These are phyloP conservation scores for Aspergillus fijiensis DNA, from an alignment of 2,329 filamentous ascomycete species.

Conservation along the genomic window DNA sequence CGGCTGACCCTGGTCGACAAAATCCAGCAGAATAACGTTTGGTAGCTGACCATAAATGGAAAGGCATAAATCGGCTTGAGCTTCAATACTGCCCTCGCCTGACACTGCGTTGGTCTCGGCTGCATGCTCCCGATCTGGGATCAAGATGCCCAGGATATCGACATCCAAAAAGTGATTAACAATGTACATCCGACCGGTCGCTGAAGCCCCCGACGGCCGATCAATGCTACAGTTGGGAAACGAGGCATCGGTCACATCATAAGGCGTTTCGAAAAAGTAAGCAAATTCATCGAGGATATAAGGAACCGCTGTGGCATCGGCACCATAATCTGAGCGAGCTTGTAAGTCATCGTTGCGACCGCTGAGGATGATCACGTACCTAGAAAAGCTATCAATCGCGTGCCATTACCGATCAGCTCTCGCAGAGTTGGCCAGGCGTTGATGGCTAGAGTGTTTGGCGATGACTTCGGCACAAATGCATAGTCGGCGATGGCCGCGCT, in stretches of 20 bases:
- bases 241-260: conserved; percentile 40
- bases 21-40: conserved; percentile 48
- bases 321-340: conserved; percentile 37
- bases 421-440: conserved; percentile 45
- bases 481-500: conserved; percentile 34
- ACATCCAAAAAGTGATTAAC: conserved; percentile 52
- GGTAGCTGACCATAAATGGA: conserved; percentile 40
- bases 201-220: conserved; percentile 40
- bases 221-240: conserved; percentile 48
- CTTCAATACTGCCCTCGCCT: conserved; percentile 46
- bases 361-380: conserved; percentile 25
- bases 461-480: conserved; percentile 38
- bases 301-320: conserved; percentile 38
- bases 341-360: neutral
- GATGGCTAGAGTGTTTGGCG: conserved; percentile 31
- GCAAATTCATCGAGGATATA: conserved; percentile 47
- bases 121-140: conserved; percentile 45
- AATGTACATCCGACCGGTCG: conserved; percentile 47
- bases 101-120: conserved; percentile 45
- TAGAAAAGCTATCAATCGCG: conserved; percentile 46
- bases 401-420: conserved; percentile 43
- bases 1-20: conserved; percentile 47
- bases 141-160: conserved; percentile 41
- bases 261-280: conserved; percentile 51
- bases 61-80: conserved; percentile 41